These are phyloP conservation scores for Eutrema salsugineum DNA, from an alignment of 441 rosid species.

Conservation along the genomic window DNA sequence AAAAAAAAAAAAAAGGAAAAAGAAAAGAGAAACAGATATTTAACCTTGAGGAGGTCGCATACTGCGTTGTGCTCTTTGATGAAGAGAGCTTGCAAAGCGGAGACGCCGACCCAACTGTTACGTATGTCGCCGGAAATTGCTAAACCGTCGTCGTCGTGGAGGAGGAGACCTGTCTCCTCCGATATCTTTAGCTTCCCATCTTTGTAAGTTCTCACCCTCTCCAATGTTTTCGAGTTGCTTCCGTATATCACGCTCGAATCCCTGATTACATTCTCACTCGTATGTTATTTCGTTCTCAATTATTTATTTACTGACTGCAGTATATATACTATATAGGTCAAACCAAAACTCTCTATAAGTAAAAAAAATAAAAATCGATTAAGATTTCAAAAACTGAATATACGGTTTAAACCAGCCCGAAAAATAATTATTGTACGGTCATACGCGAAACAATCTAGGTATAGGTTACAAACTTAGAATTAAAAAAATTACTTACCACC, in stretches of 20 bases:
- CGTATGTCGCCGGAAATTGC: conserved; percentile 65
- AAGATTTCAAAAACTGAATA: no score
- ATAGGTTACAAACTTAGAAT: background rate
- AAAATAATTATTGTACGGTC: no score
- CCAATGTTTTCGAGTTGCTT: conserved; percentile 38
- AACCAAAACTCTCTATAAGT: no score
- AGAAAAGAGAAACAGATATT: background rate
- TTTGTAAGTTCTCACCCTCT: conserved; percentile 51
- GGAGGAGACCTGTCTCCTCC: conserved; percentile 48
- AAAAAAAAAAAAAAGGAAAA: background rate
- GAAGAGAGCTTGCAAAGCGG: conserved; percentile 62
- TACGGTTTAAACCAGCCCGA: no score
- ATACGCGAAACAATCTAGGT: background rate
- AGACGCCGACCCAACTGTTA: conserved; percentile 73
- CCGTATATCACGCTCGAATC: conserved; percentile 70
- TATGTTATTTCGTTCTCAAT: no score
- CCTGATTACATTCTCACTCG: conserved; percentile 32
- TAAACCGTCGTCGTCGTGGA: conserved; percentile 39
- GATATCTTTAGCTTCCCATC: conserved; percentile 72
- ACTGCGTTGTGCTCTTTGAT: conserved; percentile 63
- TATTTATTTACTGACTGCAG: no score
- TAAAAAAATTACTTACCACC: conserved; percentile 51
- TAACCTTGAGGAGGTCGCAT: conserved; percentile 50
- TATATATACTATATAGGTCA: no score
- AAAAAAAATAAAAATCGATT: no score